Evolutionary conservation across 1,139 yeast genomes (phyloP), one percentile per base, ranked within the genome.

Genomic region (Debaryomyces udenii): DNA sequence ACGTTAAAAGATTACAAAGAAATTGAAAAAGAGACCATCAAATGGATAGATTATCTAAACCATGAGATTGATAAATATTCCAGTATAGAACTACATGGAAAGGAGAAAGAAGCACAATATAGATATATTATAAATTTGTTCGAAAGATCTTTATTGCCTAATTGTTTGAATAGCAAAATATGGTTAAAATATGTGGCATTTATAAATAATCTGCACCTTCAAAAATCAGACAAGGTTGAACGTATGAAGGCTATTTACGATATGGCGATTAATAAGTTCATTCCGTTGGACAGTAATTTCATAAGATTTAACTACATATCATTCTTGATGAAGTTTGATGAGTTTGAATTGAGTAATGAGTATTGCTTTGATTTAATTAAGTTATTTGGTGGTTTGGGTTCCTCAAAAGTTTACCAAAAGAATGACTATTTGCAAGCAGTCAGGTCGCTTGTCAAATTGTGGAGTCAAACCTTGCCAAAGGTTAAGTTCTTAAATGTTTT

Each of bases 141-240:
- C 57, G 86, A 83, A 56, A 65, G 91, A 46, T 70, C 81, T 10
- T 59, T 85, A 13, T 62, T 83, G 1, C 86, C 90, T 0, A 71
- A 80, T 41, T 80, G 84, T 41, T 61, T 62, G 22, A 64, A 68
- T 32, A 70, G 73, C 28, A 59, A 59, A 6, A 50, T 82, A n/a
- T 86, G 93, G 93, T 52, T 74, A 9, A 74, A 68, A 48, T 85
- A 81, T 53, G 38, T 77, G n/a, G 57, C 65, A 1, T 84, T 76
- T 62, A 49, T 65, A 9, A 49, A 56, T 36, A 39, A 39, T n/a
- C 44, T 42, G 43, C 39, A 38, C 4, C 17, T 41, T 3, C 41
- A 42, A 10, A 46, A 50, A 0, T 52, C 50, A 6, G 56, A 52
- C 10, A 56, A 61, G 31, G 57, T 53, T 14, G 55, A 59, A 2